Evolutionary conservation across 2,329 filamentous ascomycete genomes (phyloP).

Genomic region (Juglanconis oblonga): DNA sequence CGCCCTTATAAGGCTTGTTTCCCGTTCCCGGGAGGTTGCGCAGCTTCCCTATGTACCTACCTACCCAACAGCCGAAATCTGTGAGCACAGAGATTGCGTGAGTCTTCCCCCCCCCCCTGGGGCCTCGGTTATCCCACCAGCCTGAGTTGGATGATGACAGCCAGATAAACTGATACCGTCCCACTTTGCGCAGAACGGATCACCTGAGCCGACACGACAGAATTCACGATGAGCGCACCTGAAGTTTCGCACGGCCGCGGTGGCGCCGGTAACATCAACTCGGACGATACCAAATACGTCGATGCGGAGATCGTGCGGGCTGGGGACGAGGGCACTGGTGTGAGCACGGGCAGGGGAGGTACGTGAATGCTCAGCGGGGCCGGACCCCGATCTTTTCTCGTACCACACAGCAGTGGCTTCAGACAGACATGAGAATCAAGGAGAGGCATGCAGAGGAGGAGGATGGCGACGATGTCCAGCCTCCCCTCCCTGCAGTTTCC

Average conservation of each 20-base stretch:
- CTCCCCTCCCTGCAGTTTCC: not conserved
- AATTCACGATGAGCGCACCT: conserved; percentile 30
- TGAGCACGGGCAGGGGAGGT: conserved; percentile 59
- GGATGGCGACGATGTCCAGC: not conserved
- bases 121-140: too few species aligned
- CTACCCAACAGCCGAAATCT: too few species aligned
- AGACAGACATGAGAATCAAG: not conserved
- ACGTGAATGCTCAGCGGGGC: conserved; percentile 21
- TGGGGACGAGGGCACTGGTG: conserved; percentile 54
- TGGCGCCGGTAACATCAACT: conserved; percentile 59
- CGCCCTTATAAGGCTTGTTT: not conserved
- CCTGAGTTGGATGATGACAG: too few species aligned
- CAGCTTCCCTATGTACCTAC: too few species aligned
- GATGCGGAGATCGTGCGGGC: conserved; percentile 61
- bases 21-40: too few species aligned
- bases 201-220: not conserved
- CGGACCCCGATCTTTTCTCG: too few species aligned
- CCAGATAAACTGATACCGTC: not conserved
- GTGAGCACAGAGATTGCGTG: too few species aligned
- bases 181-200: not conserved
- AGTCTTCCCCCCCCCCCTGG: too few species aligned
- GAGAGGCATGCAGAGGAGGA: not conserved
- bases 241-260: conserved; percentile 61
- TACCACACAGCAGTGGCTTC: too few species aligned
- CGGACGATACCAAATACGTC: conserved; percentile 56